Conservation (phyloP, 1,284 basidiomycete genomes). For the Veloboletus limbatus region DNA sequence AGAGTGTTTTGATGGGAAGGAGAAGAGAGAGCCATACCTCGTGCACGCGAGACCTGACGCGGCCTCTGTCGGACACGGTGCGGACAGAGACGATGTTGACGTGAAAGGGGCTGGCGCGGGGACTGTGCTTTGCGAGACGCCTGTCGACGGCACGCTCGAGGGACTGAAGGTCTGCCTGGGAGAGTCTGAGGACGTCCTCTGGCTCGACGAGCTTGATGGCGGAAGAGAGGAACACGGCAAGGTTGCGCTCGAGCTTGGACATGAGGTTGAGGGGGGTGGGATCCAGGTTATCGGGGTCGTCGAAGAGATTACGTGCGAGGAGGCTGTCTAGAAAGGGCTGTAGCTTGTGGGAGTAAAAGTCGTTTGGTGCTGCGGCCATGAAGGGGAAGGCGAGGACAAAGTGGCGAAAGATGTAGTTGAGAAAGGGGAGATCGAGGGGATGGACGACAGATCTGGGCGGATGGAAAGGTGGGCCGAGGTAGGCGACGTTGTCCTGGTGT, state of each 20-base stretch:
- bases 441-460: slow-evolving; percentile 58
- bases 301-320: slow-evolving; percentile 74
- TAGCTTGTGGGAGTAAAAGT: slow-evolving; percentile 90
- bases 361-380: slow-evolving; percentile 78
- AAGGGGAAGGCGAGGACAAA: slow-evolving; percentile 94
- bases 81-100: slow-evolving; percentile 89
- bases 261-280: slow-evolving; percentile 59
- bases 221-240: slow-evolving; percentile 76
- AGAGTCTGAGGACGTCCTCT: slow-evolving; percentile 87
- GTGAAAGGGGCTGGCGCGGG: slow-evolving; percentile 64
- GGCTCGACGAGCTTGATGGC: slow-evolving; percentile 78
- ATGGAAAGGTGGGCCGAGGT: slow-evolving; percentile 84
- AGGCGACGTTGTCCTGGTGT: slow-evolving; percentile 75
- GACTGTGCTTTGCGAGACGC: slow-evolving; percentile 48
- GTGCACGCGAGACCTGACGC: slow-evolving; percentile 79
- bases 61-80: slow-evolving; percentile 75
- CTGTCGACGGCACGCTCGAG: slow-evolving; percentile 67
- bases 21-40: slow-evolving; percentile 52
- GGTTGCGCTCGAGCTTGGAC: slow-evolving; percentile 78
- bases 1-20: slow-evolving; percentile 6
- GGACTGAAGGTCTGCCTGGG: slow-evolving; percentile 75
- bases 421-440: slow-evolving; percentile 81
- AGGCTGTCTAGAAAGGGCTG: slow-evolving; percentile 88
- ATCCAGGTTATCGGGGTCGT: slow-evolving; percentile 49
- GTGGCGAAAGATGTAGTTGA: slow-evolving; percentile 86